phyloP scores from a whole-genome alignment of 768 basidiomycete species.

The Termitomyces sp. region DNA sequence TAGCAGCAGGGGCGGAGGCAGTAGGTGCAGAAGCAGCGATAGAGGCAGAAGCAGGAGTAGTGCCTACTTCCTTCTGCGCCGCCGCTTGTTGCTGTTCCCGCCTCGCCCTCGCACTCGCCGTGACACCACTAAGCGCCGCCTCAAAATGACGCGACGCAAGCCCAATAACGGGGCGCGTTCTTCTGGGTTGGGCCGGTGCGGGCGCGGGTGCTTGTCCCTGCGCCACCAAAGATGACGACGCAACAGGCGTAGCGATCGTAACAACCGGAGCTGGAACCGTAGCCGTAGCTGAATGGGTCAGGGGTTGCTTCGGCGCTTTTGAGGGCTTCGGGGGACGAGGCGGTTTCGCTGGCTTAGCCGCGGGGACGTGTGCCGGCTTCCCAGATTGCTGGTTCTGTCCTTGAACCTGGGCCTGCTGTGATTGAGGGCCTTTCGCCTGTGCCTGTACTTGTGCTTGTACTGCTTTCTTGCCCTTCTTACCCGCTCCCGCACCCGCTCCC shows the following conservation, averaged over 20 bases:
- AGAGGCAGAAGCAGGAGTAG: background rate
- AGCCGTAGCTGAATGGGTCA: background rate
- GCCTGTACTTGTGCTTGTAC: background rate
- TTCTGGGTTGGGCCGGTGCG: conserved; percentile 18
- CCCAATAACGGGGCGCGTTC: conserved; percentile 57
- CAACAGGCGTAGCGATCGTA: background rate
- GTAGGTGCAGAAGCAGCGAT: background rate
- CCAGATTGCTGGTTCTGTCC: background rate
- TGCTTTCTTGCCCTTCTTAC: conserved; percentile 10
- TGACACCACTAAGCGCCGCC: conserved; percentile 64
- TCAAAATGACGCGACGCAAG: conserved; percentile 68
- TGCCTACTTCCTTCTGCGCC: conserved; percentile 2
- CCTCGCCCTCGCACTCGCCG: conserved; percentile 15
- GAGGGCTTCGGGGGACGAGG: conserved; percentile 2
- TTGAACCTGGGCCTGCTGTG: background rate
- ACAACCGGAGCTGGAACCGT: conserved; percentile 16
- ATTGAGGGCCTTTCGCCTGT: background rate
- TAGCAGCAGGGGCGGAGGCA: background rate
- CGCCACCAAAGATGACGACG: background rate
- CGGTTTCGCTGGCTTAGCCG: background rate
- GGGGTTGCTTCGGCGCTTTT: conserved; percentile 1
- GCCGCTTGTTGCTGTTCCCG: conserved; percentile 23
- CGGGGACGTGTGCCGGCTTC: background rate
- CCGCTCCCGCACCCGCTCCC: no score
- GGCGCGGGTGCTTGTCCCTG: background rate